Base-by-base conservation (phyloP, 306 rosid genomes). In the Glycine soja region DNA sequence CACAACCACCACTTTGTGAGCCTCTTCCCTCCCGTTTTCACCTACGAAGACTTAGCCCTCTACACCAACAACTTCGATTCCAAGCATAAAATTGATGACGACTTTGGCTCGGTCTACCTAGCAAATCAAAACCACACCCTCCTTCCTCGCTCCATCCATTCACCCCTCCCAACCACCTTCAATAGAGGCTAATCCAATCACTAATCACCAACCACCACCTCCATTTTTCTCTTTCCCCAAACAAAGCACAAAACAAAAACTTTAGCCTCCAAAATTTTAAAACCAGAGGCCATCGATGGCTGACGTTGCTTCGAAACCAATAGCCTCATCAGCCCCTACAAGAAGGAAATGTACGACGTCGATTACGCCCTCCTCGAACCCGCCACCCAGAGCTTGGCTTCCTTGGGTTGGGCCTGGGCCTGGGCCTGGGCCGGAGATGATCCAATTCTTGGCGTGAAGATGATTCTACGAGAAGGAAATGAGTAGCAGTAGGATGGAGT, bases 341-440 rank as follows among this genome's bases (percentile, higher is more conserved):
- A 88, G 86, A 89, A 88, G 76, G 90, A 88, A 0, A 52, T n/a
- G n/a, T n/a, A 95, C 99, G 3, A 85, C 87, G 38, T 95, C 97
- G 38, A 98, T 91, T 6, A 95, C 96, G 54, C 92, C 86, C 67
- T 93, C 92, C 81, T 95, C 90, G 80, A 95, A 95, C 34, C 99
- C 89, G n/a, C 99, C 99, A 16, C 98, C 99, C 99, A 95, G 0
- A 95, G 94, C 84, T 95, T 95, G 14, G 70, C 87, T 85, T 95
- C 98, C 82, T 95, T 95, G 61, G 88, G 62, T n/a, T n/a, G n/a
- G n/a, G n/a, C n/a, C 66, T 82, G 83, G 30, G 30, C 30, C 30
- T 24, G 30, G 80, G 68, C 63, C 4, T 50, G 84, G 42, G 75
- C 46, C 8, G 7, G 84, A 8, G 75, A 73, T 1, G 77, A 32